phyloP scores from a whole-genome alignment of 2,329 filamentous ascomycete species.

The Alternaria sp. region DNA sequence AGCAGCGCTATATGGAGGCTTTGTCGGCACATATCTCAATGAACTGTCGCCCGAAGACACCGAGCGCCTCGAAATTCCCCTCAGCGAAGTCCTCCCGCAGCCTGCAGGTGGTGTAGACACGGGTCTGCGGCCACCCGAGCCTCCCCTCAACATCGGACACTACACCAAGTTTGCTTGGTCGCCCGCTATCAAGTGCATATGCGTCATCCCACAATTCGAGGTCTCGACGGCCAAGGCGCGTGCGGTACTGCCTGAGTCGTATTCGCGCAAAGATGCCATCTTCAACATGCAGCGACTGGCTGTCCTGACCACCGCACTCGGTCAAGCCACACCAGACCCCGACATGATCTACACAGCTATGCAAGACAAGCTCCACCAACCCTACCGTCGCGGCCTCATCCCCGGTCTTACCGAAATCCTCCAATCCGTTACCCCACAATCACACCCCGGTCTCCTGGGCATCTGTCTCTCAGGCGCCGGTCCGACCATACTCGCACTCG shows the following conservation, averaged over 20 bases:
- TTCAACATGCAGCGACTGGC: constrained; percentile 97
- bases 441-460: constrained; percentile 85
- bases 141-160: constrained; percentile 91
- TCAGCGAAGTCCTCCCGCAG: constrained; percentile 89
- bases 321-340: constrained; percentile 86
- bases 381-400: constrained; percentile 89
- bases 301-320: constrained; percentile 85
- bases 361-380: constrained; percentile 98
- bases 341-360: constrained; percentile 96
- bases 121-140: constrained; percentile 81
- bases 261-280: constrained; percentile 82
- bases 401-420: constrained; percentile 91
- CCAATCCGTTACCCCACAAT: constrained; percentile 84
- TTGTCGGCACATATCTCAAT: constrained; percentile 95
- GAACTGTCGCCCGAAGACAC: constrained; percentile 88
- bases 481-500: constrained; percentile 91
- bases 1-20: constrained; percentile 92
- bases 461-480: constrained; percentile 95
- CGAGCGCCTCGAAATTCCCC: constrained; percentile 88
- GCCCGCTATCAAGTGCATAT: constrained; percentile 92
- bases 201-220: constrained; percentile 94
- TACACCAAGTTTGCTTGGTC: constrained; percentile 97
- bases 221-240: constrained; percentile 93
- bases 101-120: constrained; percentile 92
- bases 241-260: constrained; percentile 79